Evolutionary conservation across 495 filamentous ascomycete genomes (phyloP).

Genomic region (Hypoxylon fuscum): DNA sequence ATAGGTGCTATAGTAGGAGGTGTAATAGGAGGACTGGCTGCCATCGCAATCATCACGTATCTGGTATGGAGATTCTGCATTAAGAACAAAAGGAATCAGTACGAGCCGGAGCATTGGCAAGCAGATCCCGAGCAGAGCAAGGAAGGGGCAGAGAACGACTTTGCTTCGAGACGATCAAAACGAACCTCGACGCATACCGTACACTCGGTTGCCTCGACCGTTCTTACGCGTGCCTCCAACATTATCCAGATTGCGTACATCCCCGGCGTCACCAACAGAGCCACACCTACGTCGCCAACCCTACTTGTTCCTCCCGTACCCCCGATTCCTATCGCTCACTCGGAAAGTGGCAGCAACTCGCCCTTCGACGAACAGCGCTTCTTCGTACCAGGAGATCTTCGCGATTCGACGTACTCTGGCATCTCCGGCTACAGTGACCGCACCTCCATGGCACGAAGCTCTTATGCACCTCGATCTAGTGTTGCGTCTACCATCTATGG

Average conservation of each 20-base stretch:
- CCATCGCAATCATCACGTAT: slow-evolving; percentile 74
- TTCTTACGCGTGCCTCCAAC: slow-evolving; percentile 94
- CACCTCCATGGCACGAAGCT: slow-evolving; percentile 71
- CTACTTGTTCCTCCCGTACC: slow-evolving; percentile 92
- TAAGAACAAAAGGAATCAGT: slow-evolving; percentile 75
- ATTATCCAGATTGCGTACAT: slow-evolving; percentile 99
- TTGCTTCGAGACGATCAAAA: slow-evolving; percentile 68
- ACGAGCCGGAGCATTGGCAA: slow-evolving; percentile 62
- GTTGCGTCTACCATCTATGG: slow-evolving; percentile 93
- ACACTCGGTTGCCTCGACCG: slow-evolving; percentile 91
- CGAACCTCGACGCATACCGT: slow-evolving; percentile 86
- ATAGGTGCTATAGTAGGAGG: slow-evolving; percentile 86
- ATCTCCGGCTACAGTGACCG: slow-evolving; percentile 71
- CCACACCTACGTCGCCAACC: slow-evolving; percentile 80
- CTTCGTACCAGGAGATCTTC: slow-evolving; percentile 91
- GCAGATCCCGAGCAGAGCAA: slow-evolving; percentile 61
- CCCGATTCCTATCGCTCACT: slow-evolving; percentile 79
- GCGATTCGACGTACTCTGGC: slow-evolving; percentile 83
- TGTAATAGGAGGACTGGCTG: slow-evolving; percentile 78
- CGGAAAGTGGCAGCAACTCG: slow-evolving; percentile 64
- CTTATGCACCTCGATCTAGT: slow-evolving; percentile 75
- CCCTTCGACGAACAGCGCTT: slow-evolving; percentile 82
- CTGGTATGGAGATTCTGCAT: slow-evolving; percentile 88
- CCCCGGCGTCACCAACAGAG: slow-evolving; percentile 94
- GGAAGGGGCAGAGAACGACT: slow-evolving; percentile 64